Evolutionary conservation across 352 stramenopile species (phyloP).

Genomic region (Peronospora destructor): DNA sequence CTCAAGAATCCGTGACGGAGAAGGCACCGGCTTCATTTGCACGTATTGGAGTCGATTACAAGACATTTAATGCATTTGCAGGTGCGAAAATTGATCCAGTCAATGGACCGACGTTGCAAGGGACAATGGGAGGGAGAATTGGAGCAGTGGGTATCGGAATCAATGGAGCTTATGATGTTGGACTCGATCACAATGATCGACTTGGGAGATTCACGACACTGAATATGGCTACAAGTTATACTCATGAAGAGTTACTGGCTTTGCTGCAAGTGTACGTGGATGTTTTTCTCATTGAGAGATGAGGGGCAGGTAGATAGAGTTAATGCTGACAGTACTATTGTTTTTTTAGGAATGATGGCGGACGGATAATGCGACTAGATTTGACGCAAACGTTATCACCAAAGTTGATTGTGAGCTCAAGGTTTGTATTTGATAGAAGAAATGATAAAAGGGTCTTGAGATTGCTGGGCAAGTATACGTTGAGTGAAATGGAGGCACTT

Average conservation of each 20-base stretch:
- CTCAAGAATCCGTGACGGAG: constrained; percentile 62
- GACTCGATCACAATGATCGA: constrained; percentile 68
- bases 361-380: constrained; percentile 48
- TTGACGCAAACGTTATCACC: constrained; percentile 52
- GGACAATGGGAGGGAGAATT: constrained; percentile 40
- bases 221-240: constrained; percentile 52
- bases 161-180: constrained; percentile 70
- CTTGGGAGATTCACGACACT: constrained; percentile 58
- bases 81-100: constrained; percentile 72
- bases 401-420: constrained; percentile 53
- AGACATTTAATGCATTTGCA: constrained; percentile 35
- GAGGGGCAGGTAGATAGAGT: neutral
- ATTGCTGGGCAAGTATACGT: constrained; percentile 42
- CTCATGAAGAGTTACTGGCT: constrained; percentile 52
- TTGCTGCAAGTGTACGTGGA: constrained; percentile 65
- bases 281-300: too few species aligned
- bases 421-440: constrained; percentile 54
- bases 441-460: constrained; percentile 67
- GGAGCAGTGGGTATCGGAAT: constrained; percentile 41
- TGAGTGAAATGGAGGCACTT: constrained; percentile 43
- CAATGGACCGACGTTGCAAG: constrained; percentile 68
- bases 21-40: constrained; percentile 62
- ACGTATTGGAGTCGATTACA: constrained; percentile 64
- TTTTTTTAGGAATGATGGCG: constrained; percentile 51
- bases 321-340: constrained; percentile 1